Evolutionary conservation across 2,329 filamentous ascomycete genomes (phyloP).

Genomic region (Xylariomycetidae sp.): DNA sequence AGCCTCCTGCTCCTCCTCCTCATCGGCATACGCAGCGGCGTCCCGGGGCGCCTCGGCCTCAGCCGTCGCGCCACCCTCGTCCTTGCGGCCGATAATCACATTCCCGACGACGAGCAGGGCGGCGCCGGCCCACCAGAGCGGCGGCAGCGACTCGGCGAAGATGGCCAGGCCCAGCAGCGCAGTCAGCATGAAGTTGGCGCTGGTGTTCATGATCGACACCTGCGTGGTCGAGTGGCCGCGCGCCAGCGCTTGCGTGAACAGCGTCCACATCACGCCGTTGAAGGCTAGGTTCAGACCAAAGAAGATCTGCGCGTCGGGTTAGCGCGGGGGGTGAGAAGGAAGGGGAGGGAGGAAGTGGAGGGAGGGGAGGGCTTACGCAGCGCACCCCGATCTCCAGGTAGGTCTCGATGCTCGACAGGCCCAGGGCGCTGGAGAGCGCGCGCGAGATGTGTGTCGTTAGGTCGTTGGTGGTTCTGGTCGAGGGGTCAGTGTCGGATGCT

Average conservation of each 20-base stretch:
- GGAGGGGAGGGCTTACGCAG: slow-evolving; percentile 33
- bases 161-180: slow-evolving; percentile 64
- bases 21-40: neutral
- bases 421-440: slow-evolving; percentile 37
- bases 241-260: slow-evolving; percentile 74
- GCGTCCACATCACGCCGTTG: slow-evolving; percentile 77
- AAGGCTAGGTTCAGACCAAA: slow-evolving; percentile 70
- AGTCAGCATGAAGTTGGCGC: slow-evolving; percentile 73
- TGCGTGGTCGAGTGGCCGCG: slow-evolving; percentile 69
- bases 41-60: neutral
- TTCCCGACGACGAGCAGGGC: slow-evolving; percentile 67
- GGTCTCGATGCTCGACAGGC: slow-evolving; percentile 34
- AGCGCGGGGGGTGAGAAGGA: too few species aligned
- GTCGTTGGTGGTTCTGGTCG: slow-evolving; percentile 48
- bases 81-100: slow-evolving; percentile 66
- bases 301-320: slow-evolving; percentile 48
- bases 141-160: slow-evolving; percentile 65
- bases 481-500: too few species aligned
- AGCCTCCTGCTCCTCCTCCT: neutral
- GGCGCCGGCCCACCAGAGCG: slow-evolving; percentile 72
- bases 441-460: slow-evolving; percentile 44
- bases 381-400: slow-evolving; percentile 44
- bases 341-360: neutral
- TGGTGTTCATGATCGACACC: slow-evolving; percentile 77
- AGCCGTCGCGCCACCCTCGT: slow-evolving; percentile 8